Base-by-base conservation (phyloP, 1,139 yeast species). In the Suhomyces atakaporum region DNA sequence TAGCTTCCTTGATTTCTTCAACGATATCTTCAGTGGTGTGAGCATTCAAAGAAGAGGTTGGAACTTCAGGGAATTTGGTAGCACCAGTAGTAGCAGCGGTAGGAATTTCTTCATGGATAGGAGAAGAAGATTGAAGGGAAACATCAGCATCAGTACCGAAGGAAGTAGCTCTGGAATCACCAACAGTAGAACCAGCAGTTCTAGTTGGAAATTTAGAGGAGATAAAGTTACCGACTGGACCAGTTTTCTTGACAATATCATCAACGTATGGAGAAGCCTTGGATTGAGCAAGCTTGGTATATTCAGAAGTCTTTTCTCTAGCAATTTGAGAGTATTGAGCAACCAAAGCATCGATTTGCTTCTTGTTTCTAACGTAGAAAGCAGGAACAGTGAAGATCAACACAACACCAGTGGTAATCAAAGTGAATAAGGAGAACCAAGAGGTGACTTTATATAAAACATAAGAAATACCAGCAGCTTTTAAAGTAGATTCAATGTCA, bases 261-360 rank as follows among this genome's bases (percentile, higher is more conserved):
- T 69, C 65, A 40, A 70, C 41, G 49, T 64, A 66, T 39, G 76
- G 76, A 46, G 66, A 64, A 43, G 79, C 77, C 62, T 81, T 78
- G 45, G 75, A 73, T 47, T 75, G 73, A 36, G 81, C 84, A 33
- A 68, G 34, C 43, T 71, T 62, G 43, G 74, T 60, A 51, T 60
- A 65, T 57, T 81, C 83, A 29, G 68, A 51, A 40, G 78, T 60
- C 65, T 84, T 81, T 34, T 67, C 73, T 58, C 75, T 77, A 40
- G 81, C 81, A 36, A 77, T 53, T 47, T 74, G 68, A 29, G 81
- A 66, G 58, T 71, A 75, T 49, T 79, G 72, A 43, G 75, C 76
- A 40, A 84, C 75, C 38, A 79, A 77, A 36, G 82, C 81, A 64
- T 90, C 96, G 60, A 92, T 84, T 68, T 85, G 84, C 54, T 73